Percentiles rank a stretch among this genome's conserved stretches.
Conservation (phyloP, 2,329 filamentous ascomycete genomes). For the Pseudogymnoascus destructans region DNA sequence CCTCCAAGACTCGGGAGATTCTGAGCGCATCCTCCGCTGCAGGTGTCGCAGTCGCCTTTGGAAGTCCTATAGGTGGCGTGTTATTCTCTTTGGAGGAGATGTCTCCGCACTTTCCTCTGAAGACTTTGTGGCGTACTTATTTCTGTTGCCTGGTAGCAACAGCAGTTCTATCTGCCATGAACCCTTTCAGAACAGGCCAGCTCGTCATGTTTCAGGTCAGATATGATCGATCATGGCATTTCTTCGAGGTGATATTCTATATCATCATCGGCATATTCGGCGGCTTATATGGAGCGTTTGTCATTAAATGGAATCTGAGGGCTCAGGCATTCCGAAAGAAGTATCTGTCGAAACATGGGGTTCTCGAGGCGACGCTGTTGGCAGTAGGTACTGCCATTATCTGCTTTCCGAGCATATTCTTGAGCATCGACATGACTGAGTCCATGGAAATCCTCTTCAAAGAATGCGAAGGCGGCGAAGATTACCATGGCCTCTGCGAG, state of each 20-base stretch:
- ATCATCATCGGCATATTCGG: constrained; percentile 84
- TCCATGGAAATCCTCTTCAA: constrained; percentile 97
- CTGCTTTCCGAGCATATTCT: constrained; percentile 93
- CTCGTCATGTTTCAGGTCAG: constrained; percentile 98
- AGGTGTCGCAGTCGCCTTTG: constrained; percentile 91
- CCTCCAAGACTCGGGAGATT: constrained; percentile 89
- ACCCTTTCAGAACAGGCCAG: constrained; percentile 91
- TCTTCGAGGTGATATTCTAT: constrained; percentile 91
- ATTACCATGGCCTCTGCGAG: constrained; percentile 85
- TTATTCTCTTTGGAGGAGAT: constrained; percentile 97
- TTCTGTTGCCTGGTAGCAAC: constrained; percentile 95
- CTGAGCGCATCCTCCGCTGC: constrained; percentile 88
- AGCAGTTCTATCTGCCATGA: constrained; percentile 86
- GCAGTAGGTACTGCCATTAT: constrained; percentile 75
- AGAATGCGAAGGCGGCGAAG: constrained; percentile 79
- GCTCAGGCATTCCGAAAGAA: constrained; percentile 89
- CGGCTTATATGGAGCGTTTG: constrained; percentile 86
- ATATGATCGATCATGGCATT: constrained; percentile 95
- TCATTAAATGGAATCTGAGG: constrained; percentile 94
- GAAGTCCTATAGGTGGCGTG: constrained; percentile 92
- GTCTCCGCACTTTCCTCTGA: constrained; percentile 89
- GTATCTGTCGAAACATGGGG: constrained; percentile 70
- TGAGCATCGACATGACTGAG: constrained; percentile 97
- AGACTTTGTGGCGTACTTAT: constrained; percentile 96
- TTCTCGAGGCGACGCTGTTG: constrained; percentile 74